Conservation (phyloP, 208 protist species). For the Crithidia fasciculata region DNA sequence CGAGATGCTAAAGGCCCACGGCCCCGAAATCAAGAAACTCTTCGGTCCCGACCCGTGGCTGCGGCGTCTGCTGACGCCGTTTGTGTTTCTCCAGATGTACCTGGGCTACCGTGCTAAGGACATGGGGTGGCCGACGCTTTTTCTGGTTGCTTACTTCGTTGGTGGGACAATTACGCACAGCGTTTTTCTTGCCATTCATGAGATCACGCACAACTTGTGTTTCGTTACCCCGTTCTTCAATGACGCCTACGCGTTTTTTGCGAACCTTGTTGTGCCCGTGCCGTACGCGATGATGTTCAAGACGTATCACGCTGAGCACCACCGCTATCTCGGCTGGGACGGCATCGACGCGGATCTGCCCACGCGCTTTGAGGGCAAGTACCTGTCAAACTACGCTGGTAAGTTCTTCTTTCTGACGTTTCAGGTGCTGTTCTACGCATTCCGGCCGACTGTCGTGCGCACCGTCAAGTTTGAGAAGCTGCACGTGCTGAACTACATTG, state of each 20-base stretch:
- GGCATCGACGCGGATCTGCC: constrained; percentile 90
- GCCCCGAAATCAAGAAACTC: constrained; percentile 79
- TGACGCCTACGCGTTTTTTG: constrained; percentile 81
- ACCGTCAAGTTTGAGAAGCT: constrained; percentile 62
- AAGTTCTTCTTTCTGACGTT: constrained; percentile 90
- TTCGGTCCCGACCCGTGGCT: constrained; percentile 72
- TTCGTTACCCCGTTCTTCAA: constrained; percentile 84
- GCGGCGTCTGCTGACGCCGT: constrained; percentile 43
- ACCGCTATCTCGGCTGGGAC: constrained; percentile 92
- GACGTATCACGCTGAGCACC: constrained; percentile 93
- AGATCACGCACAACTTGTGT: constrained; percentile 90
- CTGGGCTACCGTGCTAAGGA: constrained; percentile 59
- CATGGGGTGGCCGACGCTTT: constrained; percentile 69
- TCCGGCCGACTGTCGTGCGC: constrained; percentile 82
- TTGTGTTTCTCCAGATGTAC: constrained; percentile 74
- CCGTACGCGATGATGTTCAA: constrained; percentile 94
- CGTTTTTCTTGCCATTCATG: constrained; percentile 91
- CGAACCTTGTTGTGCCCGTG: constrained; percentile 87
- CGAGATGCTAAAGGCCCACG: constrained; percentile 83
- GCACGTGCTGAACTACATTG: constrained; percentile 62
- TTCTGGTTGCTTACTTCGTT: constrained; percentile 79
- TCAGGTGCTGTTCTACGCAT: constrained; percentile 91
- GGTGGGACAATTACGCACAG: constrained; percentile 87
- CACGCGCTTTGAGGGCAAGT: constrained; percentile 66
- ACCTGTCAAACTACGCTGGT: constrained; percentile 64